Percentiles rank a stretch among this genome's conserved stretches.
Evolutionary conservation across 768 basidiomycete species (phyloP).

Genomic region (Boletellus ananiceps): DNA sequence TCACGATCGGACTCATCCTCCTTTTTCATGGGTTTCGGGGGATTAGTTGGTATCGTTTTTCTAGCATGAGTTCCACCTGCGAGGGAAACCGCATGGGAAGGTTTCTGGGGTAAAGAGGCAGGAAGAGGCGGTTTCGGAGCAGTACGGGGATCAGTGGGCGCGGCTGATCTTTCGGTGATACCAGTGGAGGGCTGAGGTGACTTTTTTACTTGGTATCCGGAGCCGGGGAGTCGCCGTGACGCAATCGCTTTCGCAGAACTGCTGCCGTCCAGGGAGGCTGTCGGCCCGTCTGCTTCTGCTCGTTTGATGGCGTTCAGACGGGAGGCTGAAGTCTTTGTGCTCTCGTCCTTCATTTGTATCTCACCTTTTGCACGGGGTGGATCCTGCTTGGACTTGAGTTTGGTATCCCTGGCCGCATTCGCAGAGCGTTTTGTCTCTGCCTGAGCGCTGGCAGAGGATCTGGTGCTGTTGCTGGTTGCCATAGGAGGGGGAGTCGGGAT

Average conservation of each 20-base stretch:
- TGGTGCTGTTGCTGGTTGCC: slow-evolving; percentile 14
- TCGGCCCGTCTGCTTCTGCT: slow-evolving; percentile 18
- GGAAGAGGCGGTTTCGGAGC: slow-evolving; percentile 25
- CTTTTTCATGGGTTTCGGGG: slow-evolving; percentile 17
- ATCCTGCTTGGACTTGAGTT: slow-evolving; percentile 34
- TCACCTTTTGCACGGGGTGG: slow-evolving; percentile 31
- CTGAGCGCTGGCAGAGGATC: slow-evolving; percentile 25
- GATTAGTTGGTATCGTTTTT: slow-evolving; percentile 25
- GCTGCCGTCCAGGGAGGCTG: slow-evolving; percentile 16
- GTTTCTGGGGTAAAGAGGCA: slow-evolving; percentile 33
- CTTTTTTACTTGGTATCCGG: slow-evolving; percentile 43
- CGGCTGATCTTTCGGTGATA: slow-evolving; percentile 19
- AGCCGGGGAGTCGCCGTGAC: slow-evolving; percentile 42
- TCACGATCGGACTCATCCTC: slow-evolving; percentile 30
- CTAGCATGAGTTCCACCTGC: slow-evolving; percentile 25
- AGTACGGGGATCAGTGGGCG: slow-evolving; percentile 22
- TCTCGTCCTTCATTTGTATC: slow-evolving; percentile 37
- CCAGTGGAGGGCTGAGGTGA: slow-evolving; percentile 21
- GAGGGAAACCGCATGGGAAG: slow-evolving; percentile 27
- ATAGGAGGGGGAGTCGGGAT: slow-evolving; percentile 16
- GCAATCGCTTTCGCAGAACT: slow-evolving; percentile 17
- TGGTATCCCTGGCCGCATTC: slow-evolving; percentile 43
- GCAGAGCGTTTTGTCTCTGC: slow-evolving; percentile 41
- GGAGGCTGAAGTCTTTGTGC: slow-evolving; percentile 27
- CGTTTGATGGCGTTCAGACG: slow-evolving; percentile 30